These are phyloP conservation scores for Noccaea caerulescens DNA, from an alignment of 345 rosid species.

Conservation along the genomic window DNA sequence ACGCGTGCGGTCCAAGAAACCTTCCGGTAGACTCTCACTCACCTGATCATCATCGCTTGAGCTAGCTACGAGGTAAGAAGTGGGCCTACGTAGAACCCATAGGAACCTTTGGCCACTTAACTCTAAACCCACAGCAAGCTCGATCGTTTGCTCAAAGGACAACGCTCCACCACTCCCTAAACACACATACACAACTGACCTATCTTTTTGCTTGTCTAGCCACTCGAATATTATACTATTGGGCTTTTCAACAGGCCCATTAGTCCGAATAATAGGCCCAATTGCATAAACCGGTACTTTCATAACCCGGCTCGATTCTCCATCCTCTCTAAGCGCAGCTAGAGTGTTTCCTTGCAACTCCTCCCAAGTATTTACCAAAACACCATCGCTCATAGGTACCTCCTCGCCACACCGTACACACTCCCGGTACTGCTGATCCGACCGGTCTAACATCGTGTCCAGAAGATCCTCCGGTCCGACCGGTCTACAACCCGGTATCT, in stretches of 20 bases:
- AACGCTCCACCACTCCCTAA: slow-evolving; percentile 77
- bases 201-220: slow-evolving; percentile 53
- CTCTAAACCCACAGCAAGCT: slow-evolving; percentile 73
- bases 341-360: slow-evolving; percentile 53
- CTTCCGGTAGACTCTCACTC: slow-evolving; percentile 52
- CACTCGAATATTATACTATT: slow-evolving; percentile 43
- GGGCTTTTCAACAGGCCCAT: background rate
- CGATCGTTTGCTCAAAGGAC: slow-evolving; percentile 52
- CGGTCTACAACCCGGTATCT: slow-evolving; percentile 61
- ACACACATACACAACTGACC: slow-evolving; percentile 65
- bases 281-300: slow-evolving; percentile 52
- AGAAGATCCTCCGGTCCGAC: slow-evolving; percentile 51
- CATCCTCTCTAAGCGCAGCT: slow-evolving; percentile 44
- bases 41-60: slow-evolving; percentile 25
- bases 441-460: slow-evolving; percentile 48
- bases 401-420: slow-evolving; percentile 28
- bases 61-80: slow-evolving; percentile 36
- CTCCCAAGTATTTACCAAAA: slow-evolving; percentile 68
- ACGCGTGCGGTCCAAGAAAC: slow-evolving; percentile 52
- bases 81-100: slow-evolving; percentile 48
- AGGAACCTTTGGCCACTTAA: slow-evolving; percentile 51
- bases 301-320: slow-evolving; percentile 18
- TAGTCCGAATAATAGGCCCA: slow-evolving; percentile 51
- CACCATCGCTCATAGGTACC: slow-evolving; percentile 50
- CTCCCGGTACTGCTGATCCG: slow-evolving; percentile 34